Percentiles rank a stretch among this genome's conserved stretches.
Evolutionary conservation across 116 monocot species (phyloP).

Genomic region (Papilionanthe hybrid): DNA sequence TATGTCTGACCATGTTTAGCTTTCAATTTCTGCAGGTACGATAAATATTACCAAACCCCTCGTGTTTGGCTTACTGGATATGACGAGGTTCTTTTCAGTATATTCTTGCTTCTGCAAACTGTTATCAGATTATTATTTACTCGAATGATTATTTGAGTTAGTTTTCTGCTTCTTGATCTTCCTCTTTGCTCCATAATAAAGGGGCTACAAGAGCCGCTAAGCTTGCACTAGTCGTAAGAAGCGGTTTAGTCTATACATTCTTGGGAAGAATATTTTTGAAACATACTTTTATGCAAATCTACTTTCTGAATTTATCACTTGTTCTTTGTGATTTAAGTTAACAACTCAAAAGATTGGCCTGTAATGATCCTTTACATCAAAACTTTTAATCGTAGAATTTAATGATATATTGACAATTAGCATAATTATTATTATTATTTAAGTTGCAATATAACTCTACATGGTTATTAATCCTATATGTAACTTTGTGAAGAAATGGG

Average conservation of each 20-base stretch:
- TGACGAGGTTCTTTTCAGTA: constrained; percentile 63
- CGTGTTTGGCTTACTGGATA: constrained; percentile 99
- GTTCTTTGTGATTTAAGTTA: background rate
- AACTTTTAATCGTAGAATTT: background rate
- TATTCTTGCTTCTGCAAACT: background rate
- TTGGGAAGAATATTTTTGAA: background rate
- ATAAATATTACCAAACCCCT: constrained; percentile 99
- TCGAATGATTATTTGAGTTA: constrained; percentile 4
- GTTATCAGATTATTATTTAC: background rate
- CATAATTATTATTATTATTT: background rate
- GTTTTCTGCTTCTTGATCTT: background rate
- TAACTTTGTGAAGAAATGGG: background rate
- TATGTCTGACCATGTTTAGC: background rate
- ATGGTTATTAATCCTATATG: background rate
- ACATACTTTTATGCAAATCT: background rate
- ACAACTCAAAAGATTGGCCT: background rate
- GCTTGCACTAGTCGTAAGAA: background rate
- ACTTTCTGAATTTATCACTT: background rate
- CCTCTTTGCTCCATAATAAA: background rate
- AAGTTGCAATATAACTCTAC: background rate
- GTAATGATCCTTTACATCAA: background rate
- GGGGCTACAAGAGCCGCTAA: background rate
- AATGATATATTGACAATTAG: background rate
- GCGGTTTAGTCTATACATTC: background rate
- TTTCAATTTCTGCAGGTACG: constrained; percentile 65